Evolutionary conservation across 176 grass and related monocot species (phyloP), one percentile per base, ranked within the genome.

Genomic region (Panicum miliaceum): DNA sequence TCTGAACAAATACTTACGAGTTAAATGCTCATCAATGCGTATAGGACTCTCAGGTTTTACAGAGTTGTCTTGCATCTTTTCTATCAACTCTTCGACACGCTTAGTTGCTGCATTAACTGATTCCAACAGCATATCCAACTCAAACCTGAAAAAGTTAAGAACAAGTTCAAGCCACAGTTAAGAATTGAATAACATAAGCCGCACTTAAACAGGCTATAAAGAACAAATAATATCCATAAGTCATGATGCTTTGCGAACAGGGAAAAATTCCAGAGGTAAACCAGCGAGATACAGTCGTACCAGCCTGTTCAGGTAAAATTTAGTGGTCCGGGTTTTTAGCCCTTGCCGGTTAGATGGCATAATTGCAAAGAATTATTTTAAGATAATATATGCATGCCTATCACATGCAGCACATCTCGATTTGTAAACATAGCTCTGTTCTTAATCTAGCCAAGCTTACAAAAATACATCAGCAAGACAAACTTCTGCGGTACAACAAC

Each of bases 101-200:
- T 94, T 94, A 48, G 93, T 96, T 61, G 96, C 91, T 68, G 89
- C 89, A 78, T 99, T 96, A 46, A 99, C 96, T 45, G 96, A 99
- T 77, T 99, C 96, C 87, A 99, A 85, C 48, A 99, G 67, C 96
- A 99, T 99, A 64, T 99, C 96, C 80, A 99, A 79, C 89, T 99
- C 96, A 87, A 99, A 99, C 79, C 96, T 99, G 77, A 70, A 67
- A 86, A 81, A 5, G 46, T 82, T 26, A 51, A 48, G 52, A 89
- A 23, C 3, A 81, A 51, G 63, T 67, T 66, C 36, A 38, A 77
- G 64, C 51, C 76, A 85, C 50, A 29, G 59, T 42, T 64, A 80
- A n/a, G 12, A 71, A 50, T 66, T 36, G 6, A 73, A 57, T 46
- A 23, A 59, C 38, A 37, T 77, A 60, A 72, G 78, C 48, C 69